phyloP scores from a whole-genome alignment of 2,329 filamentous ascomycete species.

The Trichophyton verrucosum region DNA sequence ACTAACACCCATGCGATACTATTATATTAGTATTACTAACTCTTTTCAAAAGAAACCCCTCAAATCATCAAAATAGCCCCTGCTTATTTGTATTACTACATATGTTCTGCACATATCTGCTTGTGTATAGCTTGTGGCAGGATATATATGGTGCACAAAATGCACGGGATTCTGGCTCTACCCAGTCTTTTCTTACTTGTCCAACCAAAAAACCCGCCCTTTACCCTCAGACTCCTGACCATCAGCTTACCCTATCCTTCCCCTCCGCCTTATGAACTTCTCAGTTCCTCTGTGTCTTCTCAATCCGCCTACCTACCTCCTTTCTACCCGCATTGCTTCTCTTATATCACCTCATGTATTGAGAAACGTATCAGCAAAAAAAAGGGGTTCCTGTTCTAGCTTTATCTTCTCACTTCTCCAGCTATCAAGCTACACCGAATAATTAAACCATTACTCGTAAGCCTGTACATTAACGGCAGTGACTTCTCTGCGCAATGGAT shows the following conservation, averaged over 20 bases:
- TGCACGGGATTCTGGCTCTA: background rate
- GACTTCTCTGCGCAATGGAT: no score
- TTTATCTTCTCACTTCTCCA: background rate
- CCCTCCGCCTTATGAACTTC: background rate
- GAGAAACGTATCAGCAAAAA: constrained; percentile 2
- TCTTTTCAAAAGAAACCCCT: background rate
- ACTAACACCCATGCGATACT: background rate
- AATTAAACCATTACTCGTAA: background rate
- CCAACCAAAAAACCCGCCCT: background rate
- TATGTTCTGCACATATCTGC: background rate
- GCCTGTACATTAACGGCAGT: background rate
- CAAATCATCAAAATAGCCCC: background rate
- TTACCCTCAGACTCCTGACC: background rate
- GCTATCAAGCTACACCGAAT: background rate
- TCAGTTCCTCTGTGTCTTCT: background rate
- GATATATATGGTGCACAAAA: constrained; percentile 1
- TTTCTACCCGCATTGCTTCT: background rate
- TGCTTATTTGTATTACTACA: background rate
- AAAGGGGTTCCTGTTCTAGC: background rate
- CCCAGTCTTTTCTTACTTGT: background rate
- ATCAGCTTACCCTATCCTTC: background rate
- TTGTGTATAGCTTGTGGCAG: background rate
- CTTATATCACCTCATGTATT: background rate
- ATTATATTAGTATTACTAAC: no score
- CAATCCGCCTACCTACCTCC: background rate